Percentiles rank a stretch among this genome's conserved stretches.
phyloP scores from a whole-genome alignment of 2,329 filamentous ascomycete genomes.

The Botryosphaeria dothidea region DNA sequence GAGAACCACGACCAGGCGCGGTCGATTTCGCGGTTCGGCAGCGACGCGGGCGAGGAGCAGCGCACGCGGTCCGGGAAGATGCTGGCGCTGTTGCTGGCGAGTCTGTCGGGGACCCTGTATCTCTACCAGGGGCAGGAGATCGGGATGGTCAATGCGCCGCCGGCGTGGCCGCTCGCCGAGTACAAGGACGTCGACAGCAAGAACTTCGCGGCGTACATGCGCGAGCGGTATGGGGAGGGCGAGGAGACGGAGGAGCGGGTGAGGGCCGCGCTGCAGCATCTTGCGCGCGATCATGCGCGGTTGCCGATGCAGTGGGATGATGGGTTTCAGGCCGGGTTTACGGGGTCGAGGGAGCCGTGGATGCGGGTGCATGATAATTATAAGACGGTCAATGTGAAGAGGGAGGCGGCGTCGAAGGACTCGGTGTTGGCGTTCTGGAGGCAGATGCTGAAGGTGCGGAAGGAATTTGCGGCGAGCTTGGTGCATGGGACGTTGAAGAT shows the following conservation, averaged over 20 bases:
- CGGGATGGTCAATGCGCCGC: slow-evolving; percentile 59
- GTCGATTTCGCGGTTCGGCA: slow-evolving; percentile 53
- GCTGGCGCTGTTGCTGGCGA: slow-evolving; percentile 52
- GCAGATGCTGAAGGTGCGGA: slow-evolving; percentile 59
- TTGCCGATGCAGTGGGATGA: slow-evolving; percentile 68
- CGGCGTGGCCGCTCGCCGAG: slow-evolving; percentile 50
- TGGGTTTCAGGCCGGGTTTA: slow-evolving; percentile 62
- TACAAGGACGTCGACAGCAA: slow-evolving; percentile 66
- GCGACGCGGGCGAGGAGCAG: slow-evolving; percentile 47
- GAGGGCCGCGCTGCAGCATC: slow-evolving; percentile 54
- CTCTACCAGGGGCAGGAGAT: slow-evolving; percentile 65
- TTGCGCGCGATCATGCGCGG: slow-evolving; percentile 67
- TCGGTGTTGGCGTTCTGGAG: slow-evolving; percentile 66
- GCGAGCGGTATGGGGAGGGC: slow-evolving; percentile 25
- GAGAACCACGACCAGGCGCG: slow-evolving; percentile 66
- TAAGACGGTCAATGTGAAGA: slow-evolving; percentile 61
- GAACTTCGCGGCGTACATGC: slow-evolving; percentile 36
- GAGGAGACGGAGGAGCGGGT: slow-evolving; percentile 36
- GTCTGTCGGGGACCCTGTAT: slow-evolving; percentile 57
- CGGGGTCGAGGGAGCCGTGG: slow-evolving; percentile 55
- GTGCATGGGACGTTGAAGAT: slow-evolving; percentile 66
- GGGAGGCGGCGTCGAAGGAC: slow-evolving; percentile 49
- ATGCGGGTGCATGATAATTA: slow-evolving; percentile 62
- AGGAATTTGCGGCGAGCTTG: slow-evolving; percentile 62
- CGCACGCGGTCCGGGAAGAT: slow-evolving; percentile 54